Evolutionary conservation across 1,284 basidiomycete species (phyloP).

Genomic region (Kwoniella shivajii): DNA sequence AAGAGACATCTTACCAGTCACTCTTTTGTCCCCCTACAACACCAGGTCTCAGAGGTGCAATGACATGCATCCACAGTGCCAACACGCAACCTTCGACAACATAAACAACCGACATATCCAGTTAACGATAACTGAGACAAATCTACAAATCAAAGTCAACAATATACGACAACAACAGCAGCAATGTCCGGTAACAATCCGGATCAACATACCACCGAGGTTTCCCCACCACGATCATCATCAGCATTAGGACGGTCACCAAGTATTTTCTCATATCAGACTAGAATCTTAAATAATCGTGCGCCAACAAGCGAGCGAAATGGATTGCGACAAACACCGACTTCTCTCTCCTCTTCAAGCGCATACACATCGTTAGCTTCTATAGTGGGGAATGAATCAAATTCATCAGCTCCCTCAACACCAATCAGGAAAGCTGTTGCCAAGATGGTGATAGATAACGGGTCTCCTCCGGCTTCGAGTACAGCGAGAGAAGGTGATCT

Average conservation of each 20-base stretch:
- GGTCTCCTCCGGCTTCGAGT: slow-evolving; percentile 2
- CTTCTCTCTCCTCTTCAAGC: slow-evolving; percentile 10
- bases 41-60: neutral
- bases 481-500: neutral
- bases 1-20: too few relatives aligned
- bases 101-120: slow-evolving; percentile 7
- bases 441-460: slow-evolving; percentile 27
- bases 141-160: neutral
- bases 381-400: slow-evolving; percentile 7
- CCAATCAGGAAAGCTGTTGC: slow-evolving; percentile 37
- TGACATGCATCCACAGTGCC: slow-evolving; percentile 2
- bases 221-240: slow-evolving; percentile 33
- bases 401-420: slow-evolving; percentile 36
- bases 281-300: slow-evolving; percentile 33
- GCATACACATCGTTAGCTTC: slow-evolving; percentile 28
- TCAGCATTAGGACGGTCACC: slow-evolving; percentile 29
- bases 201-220: slow-evolving; percentile 6
- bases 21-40: neutral
- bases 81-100: slow-evolving; percentile 4
- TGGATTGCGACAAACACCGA: slow-evolving; percentile 14
- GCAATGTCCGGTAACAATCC: slow-evolving; percentile 16
- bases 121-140: neutral
- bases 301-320: slow-evolving; percentile 11
- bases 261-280: slow-evolving; percentile 47
- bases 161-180: slow-evolving; percentile 1